These are phyloP conservation scores for Zygosaccharomyces pseudobailii DNA, from an alignment of 1,139 yeast species.

Conservation along the genomic window DNA sequence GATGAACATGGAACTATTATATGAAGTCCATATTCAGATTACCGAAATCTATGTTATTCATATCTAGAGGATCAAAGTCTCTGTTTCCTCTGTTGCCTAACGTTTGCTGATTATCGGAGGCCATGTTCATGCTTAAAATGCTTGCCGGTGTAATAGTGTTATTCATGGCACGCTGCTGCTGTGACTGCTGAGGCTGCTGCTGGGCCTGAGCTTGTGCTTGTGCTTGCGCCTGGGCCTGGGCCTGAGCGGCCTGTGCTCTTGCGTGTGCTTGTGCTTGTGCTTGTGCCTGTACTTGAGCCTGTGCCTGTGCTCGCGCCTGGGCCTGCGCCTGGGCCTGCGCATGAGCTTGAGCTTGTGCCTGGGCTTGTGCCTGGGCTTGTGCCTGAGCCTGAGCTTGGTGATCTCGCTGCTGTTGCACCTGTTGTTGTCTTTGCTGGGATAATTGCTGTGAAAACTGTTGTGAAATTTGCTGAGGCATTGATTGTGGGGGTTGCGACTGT, in stretches of 20 bases:
- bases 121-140: conserved; percentile 29
- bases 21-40: conserved; percentile 32
- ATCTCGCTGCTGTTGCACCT: conserved; percentile 6
- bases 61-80: conserved; percentile 31
- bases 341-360: neutral
- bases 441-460: conserved; percentile 2
- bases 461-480: conserved; percentile 2
- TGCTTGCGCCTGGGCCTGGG: conserved; percentile 3
- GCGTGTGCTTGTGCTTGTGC: neutral
- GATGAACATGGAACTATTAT: conserved; percentile 5
- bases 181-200: conserved; percentile 6
- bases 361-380: neutral
- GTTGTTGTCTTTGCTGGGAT: conserved; percentile 7
- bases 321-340: neutral
- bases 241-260: conserved; percentile 2
- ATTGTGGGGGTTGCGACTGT: conserved; percentile 5
- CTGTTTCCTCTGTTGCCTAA: conserved; percentile 9
- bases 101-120: conserved; percentile 11
- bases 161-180: conserved; percentile 13
- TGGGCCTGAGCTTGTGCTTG: neutral
- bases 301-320: neutral
- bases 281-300: neutral
- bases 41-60: conserved; percentile 28
- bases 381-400: conserved; percentile 5
- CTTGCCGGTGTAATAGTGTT: conserved; percentile 31